Percentiles rank a stretch among this genome's conserved stretches.
Conservation (phyloP, 2,329 filamentous ascomycete genomes). For the Trichoderma asperellum region DNA sequence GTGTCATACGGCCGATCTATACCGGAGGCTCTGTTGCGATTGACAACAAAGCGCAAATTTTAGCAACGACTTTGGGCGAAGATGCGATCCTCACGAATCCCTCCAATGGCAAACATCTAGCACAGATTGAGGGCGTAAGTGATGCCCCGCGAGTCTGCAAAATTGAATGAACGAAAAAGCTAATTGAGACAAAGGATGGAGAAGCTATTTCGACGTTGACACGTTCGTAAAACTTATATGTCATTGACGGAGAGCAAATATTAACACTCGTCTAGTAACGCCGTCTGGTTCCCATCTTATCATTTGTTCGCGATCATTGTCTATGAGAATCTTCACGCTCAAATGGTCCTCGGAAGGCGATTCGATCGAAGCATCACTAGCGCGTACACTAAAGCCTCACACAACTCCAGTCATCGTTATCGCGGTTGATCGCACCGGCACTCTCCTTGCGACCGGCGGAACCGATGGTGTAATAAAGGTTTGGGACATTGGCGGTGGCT, state of each 20-base stretch:
- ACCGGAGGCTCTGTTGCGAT: slow-evolving; percentile 87
- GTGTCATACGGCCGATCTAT: slow-evolving; percentile 89
- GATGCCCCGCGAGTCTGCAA: not conserved
- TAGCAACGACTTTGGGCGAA: slow-evolving; percentile 89
- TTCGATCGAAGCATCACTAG: slow-evolving; percentile 66
- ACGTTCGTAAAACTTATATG: slow-evolving; percentile 46
- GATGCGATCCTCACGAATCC: slow-evolving; percentile 88
- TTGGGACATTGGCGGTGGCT: slow-evolving; percentile 91
- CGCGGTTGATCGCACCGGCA: slow-evolving; percentile 83
- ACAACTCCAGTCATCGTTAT: slow-evolving; percentile 85
- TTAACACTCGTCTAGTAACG: slow-evolving; percentile 63
- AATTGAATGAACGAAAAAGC: not conserved
- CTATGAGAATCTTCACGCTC: slow-evolving; percentile 88
- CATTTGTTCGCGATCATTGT: slow-evolving; percentile 90
- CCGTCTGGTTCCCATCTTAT: slow-evolving; percentile 87
- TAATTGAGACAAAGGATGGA: slow-evolving; percentile 61
- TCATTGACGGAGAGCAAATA: not conserved
- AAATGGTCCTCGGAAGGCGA: slow-evolving; percentile 60
- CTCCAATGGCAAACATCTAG: slow-evolving; percentile 78
- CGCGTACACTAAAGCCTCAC: slow-evolving; percentile 87
- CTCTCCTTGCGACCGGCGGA: slow-evolving; percentile 86
- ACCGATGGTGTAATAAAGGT: slow-evolving; percentile 95
- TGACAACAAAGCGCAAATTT: slow-evolving; percentile 76
- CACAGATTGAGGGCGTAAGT: slow-evolving; percentile 80
- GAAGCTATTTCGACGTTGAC: slow-evolving; percentile 77